Evolutionary conservation across 441 rosid species (phyloP).

Genomic region (Raphanus hybrid): DNA sequence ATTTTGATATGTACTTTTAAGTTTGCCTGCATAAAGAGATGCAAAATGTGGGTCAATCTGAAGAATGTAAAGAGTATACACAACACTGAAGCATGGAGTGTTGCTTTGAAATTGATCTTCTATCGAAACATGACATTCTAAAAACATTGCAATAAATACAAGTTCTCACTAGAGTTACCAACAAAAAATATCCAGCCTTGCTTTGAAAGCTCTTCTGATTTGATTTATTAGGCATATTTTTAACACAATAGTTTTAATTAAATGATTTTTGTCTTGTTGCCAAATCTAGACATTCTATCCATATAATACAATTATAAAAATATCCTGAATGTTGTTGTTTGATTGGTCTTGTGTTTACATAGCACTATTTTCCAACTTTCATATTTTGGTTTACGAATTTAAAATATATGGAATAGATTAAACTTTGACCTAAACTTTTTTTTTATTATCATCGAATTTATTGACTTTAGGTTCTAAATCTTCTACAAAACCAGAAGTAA

Average conservation of each 20-base stretch:
- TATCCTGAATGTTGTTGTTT: neutral
- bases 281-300: neutral
- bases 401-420: neutral
- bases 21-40: constrained; percentile 28
- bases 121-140: constrained; percentile 8
- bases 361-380: neutral
- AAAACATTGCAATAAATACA: constrained; percentile 34
- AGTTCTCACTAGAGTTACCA: constrained; percentile 20
- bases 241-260: neutral
- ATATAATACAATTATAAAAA: neutral
- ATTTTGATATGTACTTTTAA: constrained; percentile 5
- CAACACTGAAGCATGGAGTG: constrained; percentile 38
- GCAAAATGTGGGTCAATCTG: constrained; percentile 33
- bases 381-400: neutral
- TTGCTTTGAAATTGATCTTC: constrained; percentile 26
- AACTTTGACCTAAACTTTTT: neutral
- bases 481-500: too few species aligned
- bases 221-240: constrained; percentile 13
- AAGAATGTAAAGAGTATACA: constrained; percentile 3
- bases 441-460: too few species aligned
- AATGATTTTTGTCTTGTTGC: neutral
- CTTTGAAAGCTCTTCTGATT: constrained; percentile 27
- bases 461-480: too few species aligned
- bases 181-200: constrained; percentile 27
- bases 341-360: constrained; percentile 5